phyloP scores from a whole-genome alignment of 2,329 filamentous ascomycete genomes.

The Waltergamsia citrina region DNA sequence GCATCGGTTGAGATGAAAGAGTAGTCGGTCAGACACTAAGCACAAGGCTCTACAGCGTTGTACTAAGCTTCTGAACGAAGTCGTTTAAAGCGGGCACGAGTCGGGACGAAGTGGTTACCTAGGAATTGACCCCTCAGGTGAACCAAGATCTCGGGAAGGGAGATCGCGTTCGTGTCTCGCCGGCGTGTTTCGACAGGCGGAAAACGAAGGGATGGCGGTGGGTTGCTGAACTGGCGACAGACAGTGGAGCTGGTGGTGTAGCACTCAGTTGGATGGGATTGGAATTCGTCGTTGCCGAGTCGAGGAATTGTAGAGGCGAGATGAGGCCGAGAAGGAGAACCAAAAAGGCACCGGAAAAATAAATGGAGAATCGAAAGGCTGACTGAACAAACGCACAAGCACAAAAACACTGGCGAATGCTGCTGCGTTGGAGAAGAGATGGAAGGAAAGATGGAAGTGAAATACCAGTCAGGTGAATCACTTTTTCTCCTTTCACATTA shows the following conservation, averaged over 20 bases:
- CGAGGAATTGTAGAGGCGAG: constrained; percentile 28
- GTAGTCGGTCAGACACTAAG: too few relatives aligned
- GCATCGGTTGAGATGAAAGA: too few relatives aligned
- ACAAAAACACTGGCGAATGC: neutral
- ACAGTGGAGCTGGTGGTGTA: too few relatives aligned
- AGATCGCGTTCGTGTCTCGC: constrained; percentile 6
- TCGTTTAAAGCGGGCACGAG: neutral
- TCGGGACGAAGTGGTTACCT: neutral
- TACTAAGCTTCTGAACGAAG: too few relatives aligned
- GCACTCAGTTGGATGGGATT: constrained; percentile 19
- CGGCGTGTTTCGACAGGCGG: constrained; percentile 5
- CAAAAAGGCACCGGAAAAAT: neutral
- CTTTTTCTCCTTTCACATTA: too few relatives aligned
- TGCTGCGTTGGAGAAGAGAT: constrained; percentile 1
- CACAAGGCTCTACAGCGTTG: too few relatives aligned
- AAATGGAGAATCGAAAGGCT: too few relatives aligned
- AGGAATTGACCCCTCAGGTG: neutral
- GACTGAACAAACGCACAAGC: too few relatives aligned
- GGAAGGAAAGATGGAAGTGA: constrained; percentile 1
- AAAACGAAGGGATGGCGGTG: constrained; percentile 2
- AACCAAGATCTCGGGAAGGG: constrained; percentile 5
- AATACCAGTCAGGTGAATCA: constrained; percentile 16
- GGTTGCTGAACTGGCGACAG: constrained; percentile 4
- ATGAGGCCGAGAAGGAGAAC: constrained; percentile 6
- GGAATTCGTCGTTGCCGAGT: constrained; percentile 31